phyloP scores from a whole-genome alignment of 208 protist genomes.

The Acanthamoeba polyphaga region DNA sequence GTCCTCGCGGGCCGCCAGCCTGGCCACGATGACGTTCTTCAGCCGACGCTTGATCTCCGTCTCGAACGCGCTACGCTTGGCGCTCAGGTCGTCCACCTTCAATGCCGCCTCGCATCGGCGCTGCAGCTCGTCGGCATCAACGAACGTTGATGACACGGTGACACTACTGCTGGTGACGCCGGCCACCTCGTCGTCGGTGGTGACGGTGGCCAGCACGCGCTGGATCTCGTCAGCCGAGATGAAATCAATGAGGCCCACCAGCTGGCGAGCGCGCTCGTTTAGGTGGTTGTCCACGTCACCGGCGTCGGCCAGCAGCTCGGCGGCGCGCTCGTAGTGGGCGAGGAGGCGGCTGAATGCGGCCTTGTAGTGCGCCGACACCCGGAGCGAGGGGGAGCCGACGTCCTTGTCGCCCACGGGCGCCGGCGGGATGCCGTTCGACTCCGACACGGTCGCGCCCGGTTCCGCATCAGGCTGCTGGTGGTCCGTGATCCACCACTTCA shows the following conservation, averaged over 20 bases:
- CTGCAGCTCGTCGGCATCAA: neutral
- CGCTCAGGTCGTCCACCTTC: neutral
- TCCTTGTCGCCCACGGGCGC: neutral
- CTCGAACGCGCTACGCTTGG: neutral
- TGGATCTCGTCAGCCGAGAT: neutral
- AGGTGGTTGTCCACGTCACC: neutral
- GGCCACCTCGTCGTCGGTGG: neutral
- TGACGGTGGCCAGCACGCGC: neutral
- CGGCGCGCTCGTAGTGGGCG: neutral
- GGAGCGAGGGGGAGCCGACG: neutral
- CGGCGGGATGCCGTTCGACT: neutral
- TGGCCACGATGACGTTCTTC: neutral
- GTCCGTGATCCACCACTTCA: neutral
- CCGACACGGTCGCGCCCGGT: neutral
- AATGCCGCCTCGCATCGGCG: neutral
- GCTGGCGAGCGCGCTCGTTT: neutral
- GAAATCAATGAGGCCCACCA: neutral
- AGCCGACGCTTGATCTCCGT: neutral
- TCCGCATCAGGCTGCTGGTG: neutral
- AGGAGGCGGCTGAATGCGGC: neutral
- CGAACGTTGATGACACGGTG: too few relatives aligned
- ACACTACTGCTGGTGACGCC: too few relatives aligned
- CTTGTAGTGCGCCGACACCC: neutral
- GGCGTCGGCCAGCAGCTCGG: neutral
- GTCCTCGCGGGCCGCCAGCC: too few relatives aligned